Percentiles rank a stretch among this genome's conserved stretches.
These are phyloP conservation scores for Pythium phragmiticola DNA, from an alignment of 352 stramenopile species.

Conservation along the genomic window DNA sequence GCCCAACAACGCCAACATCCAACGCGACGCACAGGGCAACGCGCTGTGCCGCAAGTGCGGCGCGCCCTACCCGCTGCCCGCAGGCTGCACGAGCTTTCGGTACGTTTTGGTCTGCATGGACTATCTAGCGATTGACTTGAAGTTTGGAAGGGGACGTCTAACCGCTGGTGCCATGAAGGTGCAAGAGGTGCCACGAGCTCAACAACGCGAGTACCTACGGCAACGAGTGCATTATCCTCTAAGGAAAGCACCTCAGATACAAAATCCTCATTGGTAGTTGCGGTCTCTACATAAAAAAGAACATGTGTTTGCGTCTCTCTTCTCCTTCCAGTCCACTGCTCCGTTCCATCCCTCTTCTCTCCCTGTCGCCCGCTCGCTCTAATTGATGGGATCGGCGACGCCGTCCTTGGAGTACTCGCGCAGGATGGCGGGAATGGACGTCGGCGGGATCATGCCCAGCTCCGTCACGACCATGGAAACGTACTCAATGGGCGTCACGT, in stretches of 20 bases:
- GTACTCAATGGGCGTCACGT: constrained; percentile 96
- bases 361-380: not conserved
- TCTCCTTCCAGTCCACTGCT: not conserved
- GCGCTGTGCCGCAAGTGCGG: constrained; percentile 75
- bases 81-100: constrained; percentile 68
- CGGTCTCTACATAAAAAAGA: not conserved
- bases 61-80: constrained; percentile 64
- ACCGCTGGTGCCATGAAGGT: constrained; percentile 26
- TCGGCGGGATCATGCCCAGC: constrained; percentile 97
- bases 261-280: no score
- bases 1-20: constrained; percentile 70
- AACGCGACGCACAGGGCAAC: constrained; percentile 61
- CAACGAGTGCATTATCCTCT: constrained; percentile 66
- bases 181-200: constrained; percentile 64
- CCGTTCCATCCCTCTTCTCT: not conserved
- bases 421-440: constrained; percentile 96
- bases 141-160: not conserved
- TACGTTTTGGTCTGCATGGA: constrained; percentile 18
- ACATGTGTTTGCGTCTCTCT: not conserved
- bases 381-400: constrained; percentile 44
- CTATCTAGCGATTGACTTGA: not conserved
- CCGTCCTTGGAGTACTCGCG: constrained; percentile 89
- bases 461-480: constrained; percentile 98
- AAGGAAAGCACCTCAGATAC: not conserved
- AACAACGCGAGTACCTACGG: constrained; percentile 82